Evolutionary conservation across 2,329 filamentous ascomycete species (phyloP), one percentile per base, ranked within the genome.

Genomic region (Xenosphaeropsis pyriputrescens): DNA sequence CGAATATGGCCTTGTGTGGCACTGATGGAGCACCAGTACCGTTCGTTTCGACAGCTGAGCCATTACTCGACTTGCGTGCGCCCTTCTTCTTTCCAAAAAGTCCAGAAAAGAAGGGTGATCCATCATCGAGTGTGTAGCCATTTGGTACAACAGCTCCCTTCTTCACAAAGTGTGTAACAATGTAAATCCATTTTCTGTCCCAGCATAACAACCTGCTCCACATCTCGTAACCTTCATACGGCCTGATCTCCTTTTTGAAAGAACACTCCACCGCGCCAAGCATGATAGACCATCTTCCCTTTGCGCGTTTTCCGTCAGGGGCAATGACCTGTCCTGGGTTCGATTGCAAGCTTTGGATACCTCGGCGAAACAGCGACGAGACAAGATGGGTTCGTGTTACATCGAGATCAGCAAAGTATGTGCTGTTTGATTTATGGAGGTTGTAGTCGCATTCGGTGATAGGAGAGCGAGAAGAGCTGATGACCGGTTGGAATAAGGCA

Each of bases 171-270:
- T 81, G 78, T 15, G 72, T 82, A 29, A 83, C 61, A 33, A 85
- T 67, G 56, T 82, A 85, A 41, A 86, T 50, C 83, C 83, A 89
- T 60, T 88, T 88, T 53, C 75, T 68, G 57, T 89, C 82, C 82
- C 82, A 88, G 40, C 64, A 59, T n/a, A 85, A 63, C 14, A 88
- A 56, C 35, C 77, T 68, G 22, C 67, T 76, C 69, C 79, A 82
- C 54, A 85, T 70, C 62, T 86, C 79, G 57, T 80, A 88, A n/a
- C 59, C 56, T 51, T 75, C 67, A 50, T 75, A 79, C 0, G 77
- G 71, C 44, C 69, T 68, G 45, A 88, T 78, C 62, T 88, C 83
- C 36, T 65, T 64, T 56, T 75, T 75, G 59, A 86, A 88, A 45
- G 64, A 71, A 59, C 79, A 83, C 48, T 70, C 69, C 17, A 84